Evolutionary conservation across 495 filamentous ascomycete genomes (phyloP).

Genomic region (Cladorrhinum samala): DNA sequence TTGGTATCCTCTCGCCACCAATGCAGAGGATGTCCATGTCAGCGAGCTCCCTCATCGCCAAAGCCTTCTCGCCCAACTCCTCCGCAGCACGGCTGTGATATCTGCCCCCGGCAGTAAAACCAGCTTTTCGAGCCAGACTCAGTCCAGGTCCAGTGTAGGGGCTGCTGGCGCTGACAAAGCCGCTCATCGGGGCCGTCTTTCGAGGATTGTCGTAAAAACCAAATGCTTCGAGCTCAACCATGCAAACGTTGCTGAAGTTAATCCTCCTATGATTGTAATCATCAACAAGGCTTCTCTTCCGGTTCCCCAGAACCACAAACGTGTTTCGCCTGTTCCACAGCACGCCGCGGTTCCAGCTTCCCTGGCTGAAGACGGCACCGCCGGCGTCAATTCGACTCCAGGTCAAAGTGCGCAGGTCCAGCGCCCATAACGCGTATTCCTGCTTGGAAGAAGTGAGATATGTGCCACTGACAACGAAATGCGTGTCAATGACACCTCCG

Average conservation of each 20-base stretch:
- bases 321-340: conserved; percentile 88
- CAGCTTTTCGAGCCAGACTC: conserved; percentile 54
- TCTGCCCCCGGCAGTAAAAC: conserved; percentile 64
- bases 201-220: conserved; percentile 93
- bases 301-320: conserved; percentile 91
- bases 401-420: conserved; percentile 78
- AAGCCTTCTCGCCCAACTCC: conserved; percentile 75
- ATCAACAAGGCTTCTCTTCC: conserved; percentile 88
- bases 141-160: conserved; percentile 47
- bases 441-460: conserved; percentile 97
- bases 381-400: conserved; percentile 96
- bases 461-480: conserved; percentile 95
- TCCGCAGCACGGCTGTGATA: conserved; percentile 62
- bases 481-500: conserved; percentile 84
- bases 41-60: conserved; percentile 74
- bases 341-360: conserved; percentile 93
- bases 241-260: conserved; percentile 92
- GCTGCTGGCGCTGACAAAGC: conserved; percentile 72
- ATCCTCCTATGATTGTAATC: conserved; percentile 97
- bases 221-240: conserved; percentile 95
- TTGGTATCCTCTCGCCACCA: conserved; percentile 82
- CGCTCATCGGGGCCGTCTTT: conserved; percentile 66
- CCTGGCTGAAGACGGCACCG: conserved; percentile 87
- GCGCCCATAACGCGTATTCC: conserved; percentile 95
- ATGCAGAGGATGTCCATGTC: conserved; percentile 96